phyloP scores from a whole-genome alignment of 176 grass and related monocot genomes.

The Musa acuminata region DNA sequence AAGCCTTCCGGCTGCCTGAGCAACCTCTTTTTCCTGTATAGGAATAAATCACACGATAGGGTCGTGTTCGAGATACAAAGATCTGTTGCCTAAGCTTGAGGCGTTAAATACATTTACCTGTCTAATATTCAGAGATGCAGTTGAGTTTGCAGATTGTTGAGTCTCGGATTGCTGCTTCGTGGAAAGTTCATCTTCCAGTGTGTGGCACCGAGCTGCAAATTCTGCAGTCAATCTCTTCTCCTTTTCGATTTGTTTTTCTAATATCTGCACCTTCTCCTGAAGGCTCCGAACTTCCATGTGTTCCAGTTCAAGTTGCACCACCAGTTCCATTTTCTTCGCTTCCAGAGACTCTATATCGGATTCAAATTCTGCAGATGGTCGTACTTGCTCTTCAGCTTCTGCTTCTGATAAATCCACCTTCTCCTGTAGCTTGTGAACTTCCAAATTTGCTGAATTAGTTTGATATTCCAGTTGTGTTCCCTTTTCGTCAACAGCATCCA shows the following conservation, averaged over 20 bases:
- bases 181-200: conserved; percentile 1
- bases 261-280: conserved; percentile 1
- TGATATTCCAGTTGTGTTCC: neutral
- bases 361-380: neutral
- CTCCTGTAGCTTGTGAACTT: neutral
- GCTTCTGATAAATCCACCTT: neutral
- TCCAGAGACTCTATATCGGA: neutral
- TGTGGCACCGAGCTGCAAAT: neutral
- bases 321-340: conserved; percentile 13
- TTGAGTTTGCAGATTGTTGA: neutral
- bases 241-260: conserved; percentile 13
- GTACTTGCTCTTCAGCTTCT: neutral
- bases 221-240: neutral
- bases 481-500: neutral
- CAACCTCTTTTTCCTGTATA: neutral
- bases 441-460: neutral
- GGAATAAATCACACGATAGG: too few species aligned
- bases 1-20: conserved; percentile 3
- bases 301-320: conserved; percentile 3
- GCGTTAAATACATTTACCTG: neutral
- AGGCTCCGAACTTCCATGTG: neutral
- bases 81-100: neutral
- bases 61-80: neutral
- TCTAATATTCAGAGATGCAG: conserved; percentile 1
- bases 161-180: neutral